Percentiles rank a stretch among this genome's conserved stretches.
These are phyloP conservation scores for Diddensiella caesifluorescens DNA, from an alignment of 805 yeast species.

Conservation along the genomic window DNA sequence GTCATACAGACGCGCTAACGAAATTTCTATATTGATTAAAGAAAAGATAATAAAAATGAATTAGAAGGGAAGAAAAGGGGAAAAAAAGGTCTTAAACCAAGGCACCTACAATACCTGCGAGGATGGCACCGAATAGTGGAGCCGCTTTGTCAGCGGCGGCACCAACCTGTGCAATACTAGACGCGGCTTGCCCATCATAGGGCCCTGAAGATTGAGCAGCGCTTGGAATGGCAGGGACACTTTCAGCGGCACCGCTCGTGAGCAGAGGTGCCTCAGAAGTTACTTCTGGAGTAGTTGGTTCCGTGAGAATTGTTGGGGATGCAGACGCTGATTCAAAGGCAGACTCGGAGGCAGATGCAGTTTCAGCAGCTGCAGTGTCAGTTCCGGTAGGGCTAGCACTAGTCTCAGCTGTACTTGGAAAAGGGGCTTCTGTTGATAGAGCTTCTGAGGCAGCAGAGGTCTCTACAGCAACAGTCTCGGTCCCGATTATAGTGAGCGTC, in stretches of 20 bases:
- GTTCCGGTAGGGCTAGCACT: background rate
- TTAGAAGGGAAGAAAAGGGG: no score
- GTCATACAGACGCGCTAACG: no score
- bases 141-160: background rate
- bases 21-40: no score
- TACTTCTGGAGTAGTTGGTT: background rate
- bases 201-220: background rate
- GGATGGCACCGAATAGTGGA: background rate
- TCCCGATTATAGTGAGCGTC: background rate
- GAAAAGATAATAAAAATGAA: no score
- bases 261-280: no score
- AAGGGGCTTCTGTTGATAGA: background rate
- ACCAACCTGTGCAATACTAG: background rate
- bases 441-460: conserved; percentile 3
- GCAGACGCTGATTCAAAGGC: background rate
- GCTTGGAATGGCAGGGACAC: background rate
- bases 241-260: no score
- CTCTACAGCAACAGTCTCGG: background rate
- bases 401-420: conserved; percentile 4
- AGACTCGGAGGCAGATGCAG: background rate
- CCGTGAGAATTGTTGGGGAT: background rate
- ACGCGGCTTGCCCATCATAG: background rate
- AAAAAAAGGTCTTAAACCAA: no score
- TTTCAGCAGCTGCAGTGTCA: conserved; percentile 23
- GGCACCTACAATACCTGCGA: background rate